Percentiles rank a stretch among this genome's conserved stretches.
phyloP scores from a whole-genome alignment of 2,329 filamentous ascomycete species.

The Aureobasidium uvarum region DNA sequence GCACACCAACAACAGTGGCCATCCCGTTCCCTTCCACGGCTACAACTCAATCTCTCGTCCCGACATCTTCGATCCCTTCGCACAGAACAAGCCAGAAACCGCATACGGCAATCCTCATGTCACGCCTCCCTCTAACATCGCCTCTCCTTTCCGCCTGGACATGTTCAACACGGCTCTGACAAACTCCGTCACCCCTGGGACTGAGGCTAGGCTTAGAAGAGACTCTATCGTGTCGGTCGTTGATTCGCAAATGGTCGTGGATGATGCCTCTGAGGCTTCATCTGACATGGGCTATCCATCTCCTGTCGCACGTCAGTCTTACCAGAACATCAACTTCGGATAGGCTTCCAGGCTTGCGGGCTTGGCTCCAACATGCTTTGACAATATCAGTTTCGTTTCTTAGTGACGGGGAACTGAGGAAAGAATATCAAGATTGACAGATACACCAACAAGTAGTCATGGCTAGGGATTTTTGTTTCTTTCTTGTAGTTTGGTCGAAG shows the following conservation, averaged over 20 bases:
- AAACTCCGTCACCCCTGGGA: background rate
- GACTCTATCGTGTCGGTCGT: background rate
- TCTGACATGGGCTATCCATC: background rate
- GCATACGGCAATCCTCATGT: background rate
- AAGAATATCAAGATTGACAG: background rate
- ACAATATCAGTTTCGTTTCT: too few relatives aligned
- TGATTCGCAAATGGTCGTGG: background rate
- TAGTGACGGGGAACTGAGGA: background rate
- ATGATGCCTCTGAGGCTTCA: background rate
- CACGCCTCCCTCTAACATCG: background rate
- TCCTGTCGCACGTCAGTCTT: background rate
- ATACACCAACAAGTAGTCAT: background rate
- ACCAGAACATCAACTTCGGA: background rate
- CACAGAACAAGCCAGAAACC: background rate
- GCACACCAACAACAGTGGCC: background rate
- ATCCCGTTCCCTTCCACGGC: background rate
- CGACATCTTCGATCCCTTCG: background rate
- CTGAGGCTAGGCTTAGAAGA: background rate
- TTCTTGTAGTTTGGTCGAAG: background rate
- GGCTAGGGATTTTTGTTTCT: background rate
- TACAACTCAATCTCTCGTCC: background rate
- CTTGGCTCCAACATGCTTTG: background rate
- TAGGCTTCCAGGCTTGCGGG: background rate
- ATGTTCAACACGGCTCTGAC: conserved; percentile 10
- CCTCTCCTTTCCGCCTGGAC: conserved; percentile 12